Evolutionary conservation across 1,284 basidiomycete species (phyloP).

Genomic region (Butyriboletus appendiculatus): DNA sequence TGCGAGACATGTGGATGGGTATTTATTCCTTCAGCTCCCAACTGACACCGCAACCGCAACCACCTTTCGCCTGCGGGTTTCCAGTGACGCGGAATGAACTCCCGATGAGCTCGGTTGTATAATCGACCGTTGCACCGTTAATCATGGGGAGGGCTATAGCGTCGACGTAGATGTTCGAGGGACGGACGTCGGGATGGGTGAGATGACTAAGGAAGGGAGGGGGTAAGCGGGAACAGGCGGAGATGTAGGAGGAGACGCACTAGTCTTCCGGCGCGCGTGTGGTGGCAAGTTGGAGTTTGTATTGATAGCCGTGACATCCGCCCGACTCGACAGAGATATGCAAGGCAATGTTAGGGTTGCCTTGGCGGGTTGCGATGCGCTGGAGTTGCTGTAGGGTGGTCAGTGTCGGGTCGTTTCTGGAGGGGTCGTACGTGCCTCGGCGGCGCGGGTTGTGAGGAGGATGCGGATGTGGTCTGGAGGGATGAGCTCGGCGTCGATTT

Average conservation of each 20-base stretch:
- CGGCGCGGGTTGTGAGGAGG: slow-evolving; percentile 67
- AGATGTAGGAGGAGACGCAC: slow-evolving; percentile 44
- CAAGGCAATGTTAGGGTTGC: slow-evolving; percentile 62
- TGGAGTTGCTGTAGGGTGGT: slow-evolving; percentile 58
- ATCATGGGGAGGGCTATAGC: slow-evolving; percentile 78
- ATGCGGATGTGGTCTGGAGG: slow-evolving; percentile 49
- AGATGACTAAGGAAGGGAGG: slow-evolving; percentile 48
- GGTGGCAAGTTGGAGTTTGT: slow-evolving; percentile 80
- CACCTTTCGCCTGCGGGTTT: slow-evolving; percentile 87
- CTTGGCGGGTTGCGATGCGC: slow-evolving; percentile 57
- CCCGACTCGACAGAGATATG: slow-evolving; percentile 85
- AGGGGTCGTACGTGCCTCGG: slow-evolving; percentile 56
- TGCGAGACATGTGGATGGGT: background rate
- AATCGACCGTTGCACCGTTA: slow-evolving; percentile 86
- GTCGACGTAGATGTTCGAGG: slow-evolving; percentile 79
- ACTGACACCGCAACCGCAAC: slow-evolving; percentile 90
- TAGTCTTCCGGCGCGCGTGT: slow-evolving; percentile 71
- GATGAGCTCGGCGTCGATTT: slow-evolving; percentile 55
- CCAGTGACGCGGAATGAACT: slow-evolving; percentile 78
- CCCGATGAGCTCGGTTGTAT: slow-evolving; percentile 89
- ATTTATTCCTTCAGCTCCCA: slow-evolving; percentile 70
- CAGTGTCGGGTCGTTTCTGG: background rate
- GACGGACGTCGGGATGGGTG: slow-evolving; percentile 64
- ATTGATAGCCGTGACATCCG: slow-evolving; percentile 93
- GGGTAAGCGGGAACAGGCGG: background rate